A percentile compares a stretch with the other conserved stretches of the same genome.
Evolutionary conservation across 805 yeast genomes (phyloP).

Genomic region (Saturnispora quitensis): DNA sequence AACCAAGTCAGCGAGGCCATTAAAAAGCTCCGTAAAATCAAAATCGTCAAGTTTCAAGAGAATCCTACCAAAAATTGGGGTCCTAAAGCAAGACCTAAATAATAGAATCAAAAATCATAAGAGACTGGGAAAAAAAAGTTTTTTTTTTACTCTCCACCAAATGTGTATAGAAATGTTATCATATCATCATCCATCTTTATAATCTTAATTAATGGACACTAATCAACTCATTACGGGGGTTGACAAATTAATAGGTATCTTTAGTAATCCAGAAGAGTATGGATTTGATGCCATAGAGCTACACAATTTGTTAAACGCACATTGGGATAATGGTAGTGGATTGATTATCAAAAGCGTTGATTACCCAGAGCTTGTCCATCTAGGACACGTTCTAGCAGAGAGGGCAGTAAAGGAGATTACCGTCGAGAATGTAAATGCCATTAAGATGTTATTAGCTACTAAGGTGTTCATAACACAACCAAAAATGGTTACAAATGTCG

Average conservation of each 20-base stretch:
- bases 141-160: neutral
- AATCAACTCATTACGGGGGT: neutral
- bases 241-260: neutral
- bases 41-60: constrained; percentile 80
- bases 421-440: constrained; percentile 4
- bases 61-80: constrained; percentile 98
- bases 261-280: constrained; percentile 13
- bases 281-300: constrained; percentile 15
- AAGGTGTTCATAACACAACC: constrained; percentile 2
- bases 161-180: constrained; percentile 10
- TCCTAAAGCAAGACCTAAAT: constrained; percentile 57
- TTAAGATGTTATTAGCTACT: neutral
- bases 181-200: constrained; percentile 13
- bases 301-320: neutral
- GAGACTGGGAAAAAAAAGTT: neutral
- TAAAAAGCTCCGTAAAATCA: constrained; percentile 57
- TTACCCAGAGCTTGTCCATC: constrained; percentile 19
- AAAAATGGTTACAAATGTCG: constrained; percentile 7
- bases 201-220: neutral
- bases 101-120: neutral
- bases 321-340: constrained; percentile 5
- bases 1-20: constrained; percentile 50
- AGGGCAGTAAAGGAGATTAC: neutral
- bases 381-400: constrained; percentile 21
- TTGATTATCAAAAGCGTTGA: constrained; percentile 20